Percentiles rank a stretch among this genome's conserved stretches.
Conservation (phyloP, 495 filamentous ascomycete genomes). For the Aspergillus conjunctus region DNA sequence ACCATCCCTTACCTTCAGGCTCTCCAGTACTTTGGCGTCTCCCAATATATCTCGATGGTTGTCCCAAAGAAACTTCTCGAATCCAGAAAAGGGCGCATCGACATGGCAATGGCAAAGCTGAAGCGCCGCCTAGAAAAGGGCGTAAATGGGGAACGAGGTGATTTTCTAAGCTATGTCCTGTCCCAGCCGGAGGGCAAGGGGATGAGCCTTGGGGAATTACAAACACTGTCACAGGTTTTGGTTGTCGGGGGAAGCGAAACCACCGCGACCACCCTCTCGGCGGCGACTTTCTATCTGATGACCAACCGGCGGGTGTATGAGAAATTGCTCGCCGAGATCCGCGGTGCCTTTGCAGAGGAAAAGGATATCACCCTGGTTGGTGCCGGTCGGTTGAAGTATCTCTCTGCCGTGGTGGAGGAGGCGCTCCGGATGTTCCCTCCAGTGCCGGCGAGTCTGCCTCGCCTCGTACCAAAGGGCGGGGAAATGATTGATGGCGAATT, state of each 20-base stretch:
- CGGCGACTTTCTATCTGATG: neutral
- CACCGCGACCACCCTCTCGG: constrained; percentile 37
- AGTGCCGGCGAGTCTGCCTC: neutral
- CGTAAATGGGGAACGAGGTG: neutral
- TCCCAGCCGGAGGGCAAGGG: constrained; percentile 27
- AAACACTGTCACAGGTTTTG: constrained; percentile 36
- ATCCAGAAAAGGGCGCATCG: neutral
- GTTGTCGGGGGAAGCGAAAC: constrained; percentile 54
- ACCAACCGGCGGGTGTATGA: neutral
- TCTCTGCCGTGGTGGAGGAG: neutral
- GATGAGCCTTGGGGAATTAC: constrained; percentile 39
- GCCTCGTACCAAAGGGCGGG: neutral
- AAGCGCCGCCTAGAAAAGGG: neutral
- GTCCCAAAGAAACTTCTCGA: neutral
- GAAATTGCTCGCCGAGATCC: neutral
- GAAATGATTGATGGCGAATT: neutral
- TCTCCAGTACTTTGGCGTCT: neutral
- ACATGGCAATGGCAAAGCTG: neutral
- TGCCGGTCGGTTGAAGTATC: neutral
- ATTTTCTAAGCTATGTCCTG: constrained; percentile 16
- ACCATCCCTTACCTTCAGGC: neutral
- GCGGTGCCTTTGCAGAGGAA: neutral
- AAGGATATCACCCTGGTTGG: neutral
- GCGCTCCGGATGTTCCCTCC: neutral
- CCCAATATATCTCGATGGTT: neutral